Evolutionary conservation across 441 rosid genomes (phyloP), one percentile per base, ranked within the genome.

Genomic region (Pelargonium fulgidum): DNA sequence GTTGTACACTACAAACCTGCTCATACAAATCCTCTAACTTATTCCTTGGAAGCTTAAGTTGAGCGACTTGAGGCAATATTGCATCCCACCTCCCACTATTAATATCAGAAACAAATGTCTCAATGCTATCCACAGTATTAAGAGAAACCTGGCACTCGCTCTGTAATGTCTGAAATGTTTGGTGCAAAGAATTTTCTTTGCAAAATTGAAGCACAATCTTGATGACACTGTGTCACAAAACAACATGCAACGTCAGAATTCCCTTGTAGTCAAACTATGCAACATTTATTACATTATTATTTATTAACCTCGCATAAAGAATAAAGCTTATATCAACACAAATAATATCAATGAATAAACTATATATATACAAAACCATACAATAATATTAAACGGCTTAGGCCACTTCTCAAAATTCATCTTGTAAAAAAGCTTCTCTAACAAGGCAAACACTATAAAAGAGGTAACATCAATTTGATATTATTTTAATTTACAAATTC

Each of bases 31-130:
- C 99, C 76, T 95, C 97, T 36, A 96, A 78, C 73, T 82, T 96
- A 74, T 91, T 82, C 84, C 97, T 84, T 22, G 98, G 96, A 62
- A 93, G 96, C 85, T 93, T 96, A 65, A 96, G 97, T 69, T 91
- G 99, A 36, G 97, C 84, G 16, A 96, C 94, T 71, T 96, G 99
- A 75, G 99, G 96, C 80, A 96, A 75, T 11, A 91, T 85, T 0
- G 96, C 91, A 72, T 96, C 99, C 97, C 97, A 92, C 73, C 96
- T 81, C 42, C 99, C 98, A 66, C 90, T 76, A 73, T 92, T 93
- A 45, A 91, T 80, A 73, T 92, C 98, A 2, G 96, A 88, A 5
- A 92, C 89, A 81, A 95, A 95, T 0, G 99, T 90, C 80, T 95
- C 97, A 42, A 90, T 85, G 73, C 97, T 90, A 76, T 95, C 99